Evolutionary conservation across 768 basidiomycete species (phyloP).

Genomic region (Piloderma croceum): DNA sequence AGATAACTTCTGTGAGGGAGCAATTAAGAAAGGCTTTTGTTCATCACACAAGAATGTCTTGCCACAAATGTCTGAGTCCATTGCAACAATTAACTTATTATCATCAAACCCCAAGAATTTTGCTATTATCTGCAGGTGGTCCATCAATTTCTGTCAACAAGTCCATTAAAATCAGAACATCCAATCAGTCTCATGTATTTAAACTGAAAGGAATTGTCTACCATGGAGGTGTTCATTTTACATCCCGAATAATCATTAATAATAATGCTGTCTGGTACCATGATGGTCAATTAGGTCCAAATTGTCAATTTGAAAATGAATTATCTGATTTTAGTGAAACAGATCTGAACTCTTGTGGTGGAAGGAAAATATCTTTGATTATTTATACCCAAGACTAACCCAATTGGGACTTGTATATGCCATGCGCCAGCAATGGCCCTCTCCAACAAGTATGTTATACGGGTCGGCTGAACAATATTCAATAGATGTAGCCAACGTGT

Average conservation of each 20-base stretch:
- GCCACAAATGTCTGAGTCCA: no score
- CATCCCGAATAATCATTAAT: constrained; percentile 9
- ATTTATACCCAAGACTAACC: no score
- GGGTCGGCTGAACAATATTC: no score
- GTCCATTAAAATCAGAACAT: neutral
- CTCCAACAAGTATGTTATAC: no score
- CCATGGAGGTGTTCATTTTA: constrained; percentile 16
- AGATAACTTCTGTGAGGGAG: no score
- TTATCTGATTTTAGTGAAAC: neutral
- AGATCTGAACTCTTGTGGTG: no score
- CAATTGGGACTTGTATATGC: no score
- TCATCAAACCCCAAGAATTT: neutral
- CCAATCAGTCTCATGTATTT: constrained; percentile 5
- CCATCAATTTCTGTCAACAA: constrained; percentile 6
- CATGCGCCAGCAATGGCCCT: no score
- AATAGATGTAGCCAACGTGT: no score
- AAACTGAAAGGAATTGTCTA: constrained; percentile 17
- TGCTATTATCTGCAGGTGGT: neutral
- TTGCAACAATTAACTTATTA: neutral
- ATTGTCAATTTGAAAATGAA: neutral
- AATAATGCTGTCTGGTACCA: constrained; percentile 17
- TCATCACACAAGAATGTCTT: no score
- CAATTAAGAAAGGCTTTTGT: no score
- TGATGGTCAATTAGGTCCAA: constrained; percentile 16
- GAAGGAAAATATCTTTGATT: no score